Evolutionary conservation across 1,139 yeast genomes (phyloP).

Genomic region (Diutina rugosa): DNA sequence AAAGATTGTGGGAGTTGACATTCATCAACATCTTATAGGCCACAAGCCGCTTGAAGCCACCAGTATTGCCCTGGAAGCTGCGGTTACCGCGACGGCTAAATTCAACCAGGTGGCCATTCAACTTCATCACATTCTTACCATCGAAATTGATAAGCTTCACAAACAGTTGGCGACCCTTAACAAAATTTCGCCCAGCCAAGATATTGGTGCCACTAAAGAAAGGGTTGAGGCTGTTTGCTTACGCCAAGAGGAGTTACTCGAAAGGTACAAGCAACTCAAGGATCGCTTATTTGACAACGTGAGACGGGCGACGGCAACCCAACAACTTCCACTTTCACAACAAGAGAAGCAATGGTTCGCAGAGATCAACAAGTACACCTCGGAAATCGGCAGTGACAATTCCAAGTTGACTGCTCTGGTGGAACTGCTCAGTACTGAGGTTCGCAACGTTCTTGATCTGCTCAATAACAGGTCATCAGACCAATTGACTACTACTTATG

Average conservation of each 20-base stretch:
- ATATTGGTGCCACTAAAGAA: not conserved
- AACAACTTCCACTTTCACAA: not conserved
- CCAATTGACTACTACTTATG: not conserved
- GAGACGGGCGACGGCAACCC: not conserved
- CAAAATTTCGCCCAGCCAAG: not conserved
- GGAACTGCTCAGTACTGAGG: not conserved
- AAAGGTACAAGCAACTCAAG: not conserved
- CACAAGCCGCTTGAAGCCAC: not conserved
- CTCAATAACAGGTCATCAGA: not conserved
- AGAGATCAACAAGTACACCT: not conserved
- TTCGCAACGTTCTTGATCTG: not conserved
- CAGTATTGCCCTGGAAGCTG: not conserved
- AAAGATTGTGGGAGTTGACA: not conserved
- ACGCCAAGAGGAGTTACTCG: not conserved
- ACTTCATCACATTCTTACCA: not conserved
- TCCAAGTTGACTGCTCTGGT: not conserved
- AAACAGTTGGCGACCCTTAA: not conserved
- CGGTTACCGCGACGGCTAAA: not conserved
- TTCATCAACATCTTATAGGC: not conserved
- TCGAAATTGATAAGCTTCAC: not conserved
- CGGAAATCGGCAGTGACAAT: not conserved
- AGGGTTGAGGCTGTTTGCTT: not conserved
- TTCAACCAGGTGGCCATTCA: not conserved
- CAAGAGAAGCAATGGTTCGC: not conserved
- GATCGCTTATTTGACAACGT: not conserved